Evolutionary conservation across 2,329 filamentous ascomycete species (phyloP).

Genomic region (Ambrosiella cleistominuta): DNA sequence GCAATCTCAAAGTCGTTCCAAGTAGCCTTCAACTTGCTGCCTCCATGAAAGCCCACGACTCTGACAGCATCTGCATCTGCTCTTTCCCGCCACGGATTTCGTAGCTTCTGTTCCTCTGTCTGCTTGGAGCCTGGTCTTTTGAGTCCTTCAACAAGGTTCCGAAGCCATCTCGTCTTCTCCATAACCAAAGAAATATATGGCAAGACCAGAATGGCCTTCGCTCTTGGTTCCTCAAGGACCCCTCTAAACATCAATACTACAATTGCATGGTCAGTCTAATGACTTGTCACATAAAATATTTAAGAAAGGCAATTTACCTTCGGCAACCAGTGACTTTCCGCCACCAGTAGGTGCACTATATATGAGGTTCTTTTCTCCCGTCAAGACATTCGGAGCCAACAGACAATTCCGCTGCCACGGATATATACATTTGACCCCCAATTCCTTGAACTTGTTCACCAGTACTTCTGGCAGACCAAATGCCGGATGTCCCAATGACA

Average conservation of each 20-base stretch:
- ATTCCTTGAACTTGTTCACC: conserved; percentile 43
- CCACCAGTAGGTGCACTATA: conserved; percentile 66
- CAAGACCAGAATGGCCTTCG: conserved; percentile 55
- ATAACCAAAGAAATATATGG: conserved; percentile 67
- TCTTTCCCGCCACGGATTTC: conserved; percentile 33
- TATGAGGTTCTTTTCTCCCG: conserved; percentile 52
- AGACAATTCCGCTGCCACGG: conserved; percentile 66
- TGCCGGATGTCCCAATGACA: conserved; percentile 42
- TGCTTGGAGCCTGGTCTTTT: conserved; percentile 21
- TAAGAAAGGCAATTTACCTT: conserved; percentile 22
- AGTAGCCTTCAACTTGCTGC: conserved; percentile 45
- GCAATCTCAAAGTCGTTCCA: conserved; percentile 65
- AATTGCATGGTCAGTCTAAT: neutral
- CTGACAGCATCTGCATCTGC: conserved; percentile 41
- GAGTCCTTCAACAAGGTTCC: conserved; percentile 46
- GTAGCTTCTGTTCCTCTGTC: conserved; percentile 20
- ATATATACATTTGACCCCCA: conserved; percentile 59
- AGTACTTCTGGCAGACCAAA: conserved; percentile 46
- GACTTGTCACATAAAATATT: neutral
- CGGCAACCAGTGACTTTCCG: conserved; percentile 59
- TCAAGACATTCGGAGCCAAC: conserved; percentile 45
- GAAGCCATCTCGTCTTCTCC: conserved; percentile 60
- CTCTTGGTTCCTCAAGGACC: conserved; percentile 42
- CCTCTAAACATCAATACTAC: conserved; percentile 55
- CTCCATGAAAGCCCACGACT: conserved; percentile 59